These are phyloP conservation scores for Geotrichum citri-aurantii DNA, from an alignment of 1,139 yeast species.

Conservation along the genomic window DNA sequence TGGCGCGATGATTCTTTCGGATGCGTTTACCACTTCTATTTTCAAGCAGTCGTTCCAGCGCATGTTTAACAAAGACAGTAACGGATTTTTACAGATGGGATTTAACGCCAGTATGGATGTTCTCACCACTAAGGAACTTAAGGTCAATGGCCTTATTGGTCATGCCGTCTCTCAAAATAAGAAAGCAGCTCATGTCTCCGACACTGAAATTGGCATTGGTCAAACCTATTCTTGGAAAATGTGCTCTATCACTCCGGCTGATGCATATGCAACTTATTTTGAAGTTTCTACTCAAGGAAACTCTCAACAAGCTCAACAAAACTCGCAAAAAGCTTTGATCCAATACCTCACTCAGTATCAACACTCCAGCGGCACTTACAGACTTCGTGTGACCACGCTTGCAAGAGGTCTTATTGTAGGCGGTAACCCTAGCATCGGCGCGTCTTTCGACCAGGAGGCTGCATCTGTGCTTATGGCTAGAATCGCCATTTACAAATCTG, in stretches of 20 bases:
- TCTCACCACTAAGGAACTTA: conserved; percentile 77
- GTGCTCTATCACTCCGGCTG: conserved; percentile 78
- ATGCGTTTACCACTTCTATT: conserved; percentile 90
- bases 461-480: conserved; percentile 60
- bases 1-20: conserved; percentile 79
- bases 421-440: conserved; percentile 29
- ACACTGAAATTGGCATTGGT: conserved; percentile 89
- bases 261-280: conserved; percentile 80
- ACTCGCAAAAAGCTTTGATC: conserved; percentile 38
- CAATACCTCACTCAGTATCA: conserved; percentile 72
- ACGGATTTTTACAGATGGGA: conserved; percentile 75
- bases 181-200: conserved; percentile 61
- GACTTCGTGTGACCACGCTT: conserved; percentile 43
- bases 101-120: conserved; percentile 65
- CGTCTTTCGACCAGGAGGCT: conserved; percentile 62
- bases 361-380: conserved; percentile 42
- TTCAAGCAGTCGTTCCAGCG: conserved; percentile 87
- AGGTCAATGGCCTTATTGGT: conserved; percentile 85
- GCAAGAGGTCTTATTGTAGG: conserved; percentile 29
- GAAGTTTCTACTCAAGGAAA: conserved; percentile 53
- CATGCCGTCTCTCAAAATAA: conserved; percentile 51
- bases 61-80: conserved; percentile 72
- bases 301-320: conserved; percentile 60
- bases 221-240: conserved; percentile 85
- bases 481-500: conserved; percentile 47